These are phyloP conservation scores for Russula griseocarnosa DNA, from an alignment of 768 basidiomycete genomes.

Conservation along the genomic window DNA sequence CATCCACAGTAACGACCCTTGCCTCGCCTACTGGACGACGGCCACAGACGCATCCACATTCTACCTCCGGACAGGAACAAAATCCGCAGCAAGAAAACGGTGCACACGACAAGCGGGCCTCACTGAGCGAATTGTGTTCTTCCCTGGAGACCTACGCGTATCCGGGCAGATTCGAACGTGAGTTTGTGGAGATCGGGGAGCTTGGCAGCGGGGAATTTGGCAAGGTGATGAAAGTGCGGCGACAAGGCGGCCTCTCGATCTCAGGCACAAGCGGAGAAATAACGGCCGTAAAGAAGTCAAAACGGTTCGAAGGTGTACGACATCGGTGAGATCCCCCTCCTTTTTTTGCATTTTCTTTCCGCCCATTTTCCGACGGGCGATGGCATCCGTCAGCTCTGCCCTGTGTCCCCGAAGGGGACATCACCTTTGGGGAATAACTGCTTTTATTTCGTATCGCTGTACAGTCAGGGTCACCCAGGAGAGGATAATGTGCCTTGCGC, in stretches of 20 bases:
- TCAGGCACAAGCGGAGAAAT: slow-evolving; percentile 35
- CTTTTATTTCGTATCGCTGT: neutral
- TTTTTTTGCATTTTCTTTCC: slow-evolving; percentile 4
- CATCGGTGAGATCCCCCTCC: slow-evolving; percentile 62
- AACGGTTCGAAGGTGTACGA: slow-evolving; percentile 84
- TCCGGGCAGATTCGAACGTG: slow-evolving; percentile 68
- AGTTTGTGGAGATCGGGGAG: slow-evolving; percentile 75
- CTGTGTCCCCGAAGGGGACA: neutral
- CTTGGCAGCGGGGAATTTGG: slow-evolving; percentile 93
- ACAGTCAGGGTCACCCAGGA: neutral
- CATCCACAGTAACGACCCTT: slow-evolving; percentile 36
- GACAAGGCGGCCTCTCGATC: slow-evolving; percentile 48
- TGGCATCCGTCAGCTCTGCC: slow-evolving; percentile 12
- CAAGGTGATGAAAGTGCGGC: slow-evolving; percentile 78
- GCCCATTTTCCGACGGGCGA: slow-evolving; percentile 1
- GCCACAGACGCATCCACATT: neutral
- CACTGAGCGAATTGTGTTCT: neutral
- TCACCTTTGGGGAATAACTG: neutral
- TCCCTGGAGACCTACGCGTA: slow-evolving; percentile 42
- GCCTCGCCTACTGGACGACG: slow-evolving; percentile 14
- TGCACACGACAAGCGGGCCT: slow-evolving; percentile 1
- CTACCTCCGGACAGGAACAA: neutral
- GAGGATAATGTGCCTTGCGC: neutral
- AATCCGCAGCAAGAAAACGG: slow-evolving; percentile 9
- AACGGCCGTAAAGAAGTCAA: slow-evolving; percentile 92